These are phyloP conservation scores for Fusarium piperis DNA, from an alignment of 2,329 filamentous ascomycete genomes.

Conservation along the genomic window DNA sequence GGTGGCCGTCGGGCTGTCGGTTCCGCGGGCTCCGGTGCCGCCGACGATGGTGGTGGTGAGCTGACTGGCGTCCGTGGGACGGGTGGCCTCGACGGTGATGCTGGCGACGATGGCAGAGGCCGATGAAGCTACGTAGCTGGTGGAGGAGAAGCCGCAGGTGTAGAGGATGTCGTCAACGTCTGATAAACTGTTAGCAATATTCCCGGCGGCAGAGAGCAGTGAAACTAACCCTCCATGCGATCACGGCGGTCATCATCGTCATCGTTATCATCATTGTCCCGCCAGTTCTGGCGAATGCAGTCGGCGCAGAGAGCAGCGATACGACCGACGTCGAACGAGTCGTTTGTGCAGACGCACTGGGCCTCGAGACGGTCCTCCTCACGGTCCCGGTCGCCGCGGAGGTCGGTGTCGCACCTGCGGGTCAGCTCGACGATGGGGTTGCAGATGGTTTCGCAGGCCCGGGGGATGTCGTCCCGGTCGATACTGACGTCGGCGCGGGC, in stretches of 20 bases:
- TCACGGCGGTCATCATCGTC: constrained; percentile 30
- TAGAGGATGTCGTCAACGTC: constrained; percentile 49
- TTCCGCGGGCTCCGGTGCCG: constrained; percentile 21
- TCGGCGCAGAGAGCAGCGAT: constrained; percentile 50
- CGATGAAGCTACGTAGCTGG: constrained; percentile 43
- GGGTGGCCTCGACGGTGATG: constrained; percentile 46
- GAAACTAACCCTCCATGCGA: constrained; percentile 38
- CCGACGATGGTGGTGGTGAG: constrained; percentile 48
- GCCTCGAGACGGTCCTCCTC: constrained; percentile 50
- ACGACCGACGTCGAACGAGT: constrained; percentile 50
- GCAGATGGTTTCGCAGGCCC: constrained; percentile 50
- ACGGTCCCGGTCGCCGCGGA: constrained; percentile 43
- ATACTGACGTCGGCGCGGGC: constrained; percentile 48
- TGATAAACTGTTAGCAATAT: constrained; percentile 13
- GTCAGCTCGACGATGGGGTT: constrained; percentile 48
- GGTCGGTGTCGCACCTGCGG: constrained; percentile 48
- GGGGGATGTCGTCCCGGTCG: constrained; percentile 48
- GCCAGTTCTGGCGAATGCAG: constrained; percentile 49
- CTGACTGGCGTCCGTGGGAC: constrained; percentile 46
- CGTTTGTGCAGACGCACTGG: constrained; percentile 55
- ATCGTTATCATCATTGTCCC: constrained; percentile 27
- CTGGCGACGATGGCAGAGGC: constrained; percentile 40
- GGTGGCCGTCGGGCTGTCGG: constrained; percentile 15
- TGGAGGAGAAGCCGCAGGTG: constrained; percentile 48
- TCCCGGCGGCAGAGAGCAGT: rapidly evolving